Base-by-base conservation (phyloP, 2,329 filamentous ascomycete species). In the Colletotrichum kahawae region DNA sequence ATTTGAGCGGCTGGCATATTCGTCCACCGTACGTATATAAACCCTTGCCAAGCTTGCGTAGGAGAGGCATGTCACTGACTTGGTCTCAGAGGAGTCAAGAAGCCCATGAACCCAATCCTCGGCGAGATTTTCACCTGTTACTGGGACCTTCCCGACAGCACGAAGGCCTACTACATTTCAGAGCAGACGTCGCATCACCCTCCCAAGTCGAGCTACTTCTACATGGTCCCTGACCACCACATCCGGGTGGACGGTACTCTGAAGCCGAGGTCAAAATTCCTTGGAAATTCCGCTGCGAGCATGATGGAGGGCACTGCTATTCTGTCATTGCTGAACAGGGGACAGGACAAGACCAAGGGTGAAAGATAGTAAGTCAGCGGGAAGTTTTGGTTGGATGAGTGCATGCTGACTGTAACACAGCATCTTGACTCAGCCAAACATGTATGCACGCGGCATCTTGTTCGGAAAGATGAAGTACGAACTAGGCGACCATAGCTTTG, bases 381-480 rank as follows among this genome's bases (percentile, higher is more conserved):
- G 68, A n/a, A 54, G 7, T 24, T 43, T 43, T 21, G 4, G 4
- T n/a, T 57, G 2, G 51, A 34, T 13, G 43, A 51, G 54, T 10
- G 5, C 13, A 62, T 67, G 62, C 78, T 81, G 43, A 81, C 72
- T 16, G n/a, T 31, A 24, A 36, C 73, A 70, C 79, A 97, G 95
- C 85, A 95, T 97, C 81, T 86, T 98, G 67, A 98, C 97, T 6
- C 97, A 99, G 82, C 97, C 97, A 21, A 99, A 99, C 87, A 99
- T 99, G 95, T 99, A 99, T 84, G 97, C 96, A 27, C 92, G 97
- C 77, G 96, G 97, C 43, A 98, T 99, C 75, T 88, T 99, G 10
- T 98, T 99, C 81, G 97, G 97, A 63, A 98, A 98, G 84, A 98
- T 99, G 97, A 98, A 98, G 85, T 99, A 98, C 84, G 97, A 99